Conservation (phyloP, 176 grass and related monocot species). For the Ananas comosus region DNA sequence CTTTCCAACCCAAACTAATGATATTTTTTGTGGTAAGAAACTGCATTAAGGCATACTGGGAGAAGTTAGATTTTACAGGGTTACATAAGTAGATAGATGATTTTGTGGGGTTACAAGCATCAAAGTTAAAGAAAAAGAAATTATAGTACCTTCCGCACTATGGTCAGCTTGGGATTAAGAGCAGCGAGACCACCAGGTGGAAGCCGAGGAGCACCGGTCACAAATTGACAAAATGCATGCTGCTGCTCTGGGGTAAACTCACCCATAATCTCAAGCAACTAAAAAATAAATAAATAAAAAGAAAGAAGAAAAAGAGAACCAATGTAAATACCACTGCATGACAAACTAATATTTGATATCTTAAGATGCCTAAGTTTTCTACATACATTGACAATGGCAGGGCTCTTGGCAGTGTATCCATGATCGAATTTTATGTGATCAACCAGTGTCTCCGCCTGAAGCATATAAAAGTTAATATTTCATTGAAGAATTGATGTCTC, state of each 20-base stretch:
- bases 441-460: slow-evolving; percentile 55
- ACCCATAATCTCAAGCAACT: slow-evolving; percentile 84
- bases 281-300: slow-evolving; percentile 18
- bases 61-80: too few species aligned
- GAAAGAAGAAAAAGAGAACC: slow-evolving; percentile 5
- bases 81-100: too few species aligned
- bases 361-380: background rate
- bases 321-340: background rate
- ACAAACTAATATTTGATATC: background rate
- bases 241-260: slow-evolving; percentile 77
- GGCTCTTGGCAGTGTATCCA: slow-evolving; percentile 89
- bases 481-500: slow-evolving; percentile 13
- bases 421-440: slow-evolving; percentile 98
- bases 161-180: slow-evolving; percentile 73
- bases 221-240: slow-evolving; percentile 87
- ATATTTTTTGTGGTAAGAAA: too few species aligned
- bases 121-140: too few species aligned
- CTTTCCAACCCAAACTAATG: too few species aligned
- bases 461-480: slow-evolving; percentile 10
- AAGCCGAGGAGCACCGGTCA: slow-evolving; percentile 83
- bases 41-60: too few species aligned
- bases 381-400: slow-evolving; percentile 67
- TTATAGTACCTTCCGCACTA: slow-evolving; percentile 69
- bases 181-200: slow-evolving; percentile 81
- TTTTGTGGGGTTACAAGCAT: too few species aligned